These are phyloP conservation scores for Myriosclerotinia duriaeana DNA, from an alignment of 2,329 filamentous ascomycete genomes.

Conservation along the genomic window DNA sequence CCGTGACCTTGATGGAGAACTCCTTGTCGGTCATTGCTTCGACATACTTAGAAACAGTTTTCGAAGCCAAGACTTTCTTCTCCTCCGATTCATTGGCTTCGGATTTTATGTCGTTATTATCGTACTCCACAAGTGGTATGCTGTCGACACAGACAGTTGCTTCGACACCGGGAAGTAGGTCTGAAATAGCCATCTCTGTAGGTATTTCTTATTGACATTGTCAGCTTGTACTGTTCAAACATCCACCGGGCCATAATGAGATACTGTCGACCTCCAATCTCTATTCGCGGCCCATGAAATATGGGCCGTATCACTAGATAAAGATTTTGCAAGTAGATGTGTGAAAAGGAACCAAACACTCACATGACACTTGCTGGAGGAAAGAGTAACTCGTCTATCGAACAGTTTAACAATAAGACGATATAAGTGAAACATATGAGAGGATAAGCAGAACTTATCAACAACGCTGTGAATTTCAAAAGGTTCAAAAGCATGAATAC, in stretches of 20 bases:
- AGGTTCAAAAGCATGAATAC: background rate
- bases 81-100: background rate
- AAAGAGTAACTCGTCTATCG: background rate
- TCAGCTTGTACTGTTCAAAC: background rate
- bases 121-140: background rate
- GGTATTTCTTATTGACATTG: background rate
- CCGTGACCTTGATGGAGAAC: background rate
- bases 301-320: background rate
- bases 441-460: background rate
- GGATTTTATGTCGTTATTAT: conserved; percentile 5
- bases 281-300: too few relatives aligned
- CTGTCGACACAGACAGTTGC: background rate
- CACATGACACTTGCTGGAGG: background rate
- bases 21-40: background rate
- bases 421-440: background rate
- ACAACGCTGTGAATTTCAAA: background rate
- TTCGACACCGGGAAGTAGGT: conserved; percentile 6
- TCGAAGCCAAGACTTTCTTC: background rate
- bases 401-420: background rate
- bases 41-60: conserved; percentile 1
- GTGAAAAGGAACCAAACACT: background rate
- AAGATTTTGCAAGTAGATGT: background rate
- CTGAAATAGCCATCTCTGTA: background rate
- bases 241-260: too few relatives aligned
- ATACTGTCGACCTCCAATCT: too few relatives aligned